Evolutionary conservation across 352 stramenopile genomes (phyloP), one percentile per base, ranked within the genome.

Genomic region (Phytophthora aleatoria): DNA sequence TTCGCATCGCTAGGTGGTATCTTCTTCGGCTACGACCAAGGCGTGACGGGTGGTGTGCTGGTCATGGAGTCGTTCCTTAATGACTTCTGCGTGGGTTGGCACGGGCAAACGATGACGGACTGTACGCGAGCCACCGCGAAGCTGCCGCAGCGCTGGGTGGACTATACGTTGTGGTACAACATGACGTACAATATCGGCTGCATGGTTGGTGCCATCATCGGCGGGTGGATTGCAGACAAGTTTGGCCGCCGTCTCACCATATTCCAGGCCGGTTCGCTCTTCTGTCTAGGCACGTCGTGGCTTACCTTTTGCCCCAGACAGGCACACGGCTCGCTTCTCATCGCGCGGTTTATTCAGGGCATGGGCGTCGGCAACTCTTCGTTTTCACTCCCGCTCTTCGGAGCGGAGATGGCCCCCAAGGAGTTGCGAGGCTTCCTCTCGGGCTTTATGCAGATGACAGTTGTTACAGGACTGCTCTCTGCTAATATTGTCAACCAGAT

Each of bases 371-470:
- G 77, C 28, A 81, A 83, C 54, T 85, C 78, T 44, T 85, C 67
- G 8, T 87, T 81, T 41, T 87, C 74, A 41, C 59, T 82, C 35
- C 78, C 74, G 42, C 66, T 85, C 2, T 85, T 80, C 45, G 79
- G 79, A 49, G 77, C 79, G 5, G 79, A 89, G 60, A 85, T 86
- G 74, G 72, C 75, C 4, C 80, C 77, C 31, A 87, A 87, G 63
- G 77, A 89, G 43, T 61, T 89, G 26, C 75, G 80, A 12, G 80
- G 80, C 10, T 77, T 89, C 31, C 69, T 89, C 20, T 81, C 76
- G 30, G 79, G 79, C 20, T 89, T 87, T 41, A 88, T 86, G 77
- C 77, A 87, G 55, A 84, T 87, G 77, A 81, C 74, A 10, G 62
- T 86, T 50, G 73, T 80, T 41, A 86, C 76, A 7, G 76, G 79